Evolutionary conservation across 2,329 filamentous ascomycete species (phyloP).

Genomic region (Colletotrichum cereale): DNA sequence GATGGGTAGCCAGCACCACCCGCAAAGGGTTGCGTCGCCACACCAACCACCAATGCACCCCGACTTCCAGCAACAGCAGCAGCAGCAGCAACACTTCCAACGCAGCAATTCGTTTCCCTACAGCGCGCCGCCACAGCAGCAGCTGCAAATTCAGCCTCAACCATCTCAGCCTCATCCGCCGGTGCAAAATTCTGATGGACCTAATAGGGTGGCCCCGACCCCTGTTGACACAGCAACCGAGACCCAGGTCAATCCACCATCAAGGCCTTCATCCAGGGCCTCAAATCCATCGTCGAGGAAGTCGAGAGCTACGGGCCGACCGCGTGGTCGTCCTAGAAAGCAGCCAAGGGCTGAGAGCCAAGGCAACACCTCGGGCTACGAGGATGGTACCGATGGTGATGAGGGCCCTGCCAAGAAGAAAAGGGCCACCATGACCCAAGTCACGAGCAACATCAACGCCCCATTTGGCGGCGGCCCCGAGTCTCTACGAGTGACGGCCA

Average conservation of each 20-base stretch:
- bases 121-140: conserved; percentile 6
- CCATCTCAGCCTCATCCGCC: conserved; percentile 27
- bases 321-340: conserved; percentile 69
- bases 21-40: conserved; percentile 53
- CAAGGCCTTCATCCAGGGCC: conserved; percentile 71
- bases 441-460: conserved; percentile 77
- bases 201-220: conserved; percentile 52
- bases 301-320: conserved; percentile 64
- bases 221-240: conserved; percentile 46
- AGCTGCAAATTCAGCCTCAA: conserved; percentile 36
- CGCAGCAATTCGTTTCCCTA: conserved; percentile 35
- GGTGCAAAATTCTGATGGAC: conserved; percentile 45
- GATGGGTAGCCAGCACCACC: conserved; percentile 53
- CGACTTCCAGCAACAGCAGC: conserved; percentile 31
- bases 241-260: conserved; percentile 56
- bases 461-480: conserved; percentile 81
- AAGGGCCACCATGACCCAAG: conserved; percentile 81
- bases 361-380: conserved; percentile 81
- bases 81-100: conserved; percentile 14
- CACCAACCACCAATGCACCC: conserved; percentile 45
- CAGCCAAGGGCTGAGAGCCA: conserved; percentile 57
- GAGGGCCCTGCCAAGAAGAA: conserved; percentile 73
- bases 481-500: conserved; percentile 89
- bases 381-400: conserved; percentile 73
- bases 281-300: conserved; percentile 59